Conservation (phyloP, 371 early-diverging fungal genomes). For the Mortierella sp. region DNA sequence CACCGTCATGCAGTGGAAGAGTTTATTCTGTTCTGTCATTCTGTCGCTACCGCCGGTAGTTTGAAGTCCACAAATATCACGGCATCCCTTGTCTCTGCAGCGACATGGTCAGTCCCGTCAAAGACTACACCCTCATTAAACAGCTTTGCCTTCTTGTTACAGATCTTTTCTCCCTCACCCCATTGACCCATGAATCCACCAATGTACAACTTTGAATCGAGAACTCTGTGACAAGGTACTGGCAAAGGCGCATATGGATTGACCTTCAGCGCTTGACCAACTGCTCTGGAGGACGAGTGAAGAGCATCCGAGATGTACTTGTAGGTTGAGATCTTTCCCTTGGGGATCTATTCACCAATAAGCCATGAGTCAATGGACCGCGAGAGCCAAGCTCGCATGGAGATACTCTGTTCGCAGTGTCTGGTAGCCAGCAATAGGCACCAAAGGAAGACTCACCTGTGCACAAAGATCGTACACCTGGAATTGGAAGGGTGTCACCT, state of each 20-base stretch:
- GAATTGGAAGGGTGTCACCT: slow-evolving; percentile 77
- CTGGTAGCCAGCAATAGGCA: too few species aligned
- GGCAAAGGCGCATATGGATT: slow-evolving; percentile 85
- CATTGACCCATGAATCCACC: slow-evolving; percentile 82
- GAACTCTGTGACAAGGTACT: slow-evolving; percentile 86
- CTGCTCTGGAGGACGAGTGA: slow-evolving; percentile 73
- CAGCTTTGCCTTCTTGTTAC: slow-evolving; percentile 76
- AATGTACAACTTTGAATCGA: slow-evolving; percentile 71
- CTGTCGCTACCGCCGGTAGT: slow-evolving; percentile 1
- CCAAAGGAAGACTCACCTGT: slow-evolving; percentile 51
- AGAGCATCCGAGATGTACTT: slow-evolving; percentile 77
- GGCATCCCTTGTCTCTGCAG: slow-evolving; percentile 55
- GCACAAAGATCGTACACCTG: slow-evolving; percentile 77
- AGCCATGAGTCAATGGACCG: neutral
- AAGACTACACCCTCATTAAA: slow-evolving; percentile 75
- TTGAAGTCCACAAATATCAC: slow-evolving; percentile 64
- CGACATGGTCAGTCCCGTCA: slow-evolving; percentile 69
- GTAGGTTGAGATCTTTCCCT: slow-evolving; percentile 80
- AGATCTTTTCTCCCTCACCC: slow-evolving; percentile 67
- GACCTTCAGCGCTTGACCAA: slow-evolving; percentile 78
- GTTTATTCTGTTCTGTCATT: too few species aligned
- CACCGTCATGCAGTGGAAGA: too few species aligned
- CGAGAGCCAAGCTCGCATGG: neutral
- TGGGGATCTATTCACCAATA: slow-evolving; percentile 59
- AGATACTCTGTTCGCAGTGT: neutral